phyloP scores from a whole-genome alignment of 805 yeast genomes.

The Saturnispora sanitii region DNA sequence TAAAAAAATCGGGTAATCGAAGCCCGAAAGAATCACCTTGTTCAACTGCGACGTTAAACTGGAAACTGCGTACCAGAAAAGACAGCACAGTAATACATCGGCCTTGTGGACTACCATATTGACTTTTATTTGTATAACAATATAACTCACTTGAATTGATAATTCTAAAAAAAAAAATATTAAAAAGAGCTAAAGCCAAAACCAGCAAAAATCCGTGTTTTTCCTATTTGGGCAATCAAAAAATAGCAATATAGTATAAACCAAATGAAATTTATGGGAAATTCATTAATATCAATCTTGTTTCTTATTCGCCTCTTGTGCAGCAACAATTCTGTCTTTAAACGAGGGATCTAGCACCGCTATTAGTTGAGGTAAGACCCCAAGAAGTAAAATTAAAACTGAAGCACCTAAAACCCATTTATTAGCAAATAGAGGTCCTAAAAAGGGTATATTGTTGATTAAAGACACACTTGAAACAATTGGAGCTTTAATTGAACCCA shows the following conservation, averaged over 20 bases:
- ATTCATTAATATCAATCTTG: not conserved
- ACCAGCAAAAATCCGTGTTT: not conserved
- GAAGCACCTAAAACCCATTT: not conserved
- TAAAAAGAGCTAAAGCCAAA: not conserved
- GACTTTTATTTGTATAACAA: not conserved
- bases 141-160: too few relatives aligned
- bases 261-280: too few relatives aligned
- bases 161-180: too few relatives aligned
- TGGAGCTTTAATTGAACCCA: not conserved
- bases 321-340: slow-evolving; percentile 5
- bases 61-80: slow-evolving; percentile 53
- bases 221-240: not conserved
- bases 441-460: not conserved
- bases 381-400: not conserved
- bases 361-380: slow-evolving; percentile 1
- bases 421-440: not conserved
- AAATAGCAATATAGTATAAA: not conserved
- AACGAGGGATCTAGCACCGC: slow-evolving; percentile 5
- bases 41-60: slow-evolving; percentile 59
- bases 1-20: slow-evolving; percentile 52
- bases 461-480: not conserved
- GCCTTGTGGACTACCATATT: not conserved
- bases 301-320: slow-evolving; percentile 4
- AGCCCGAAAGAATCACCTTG: slow-evolving; percentile 41
- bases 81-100: slow-evolving; percentile 5